Base-by-base conservation (phyloP, 179 eudicot genomes). In the Actinidia chinensis region DNA sequence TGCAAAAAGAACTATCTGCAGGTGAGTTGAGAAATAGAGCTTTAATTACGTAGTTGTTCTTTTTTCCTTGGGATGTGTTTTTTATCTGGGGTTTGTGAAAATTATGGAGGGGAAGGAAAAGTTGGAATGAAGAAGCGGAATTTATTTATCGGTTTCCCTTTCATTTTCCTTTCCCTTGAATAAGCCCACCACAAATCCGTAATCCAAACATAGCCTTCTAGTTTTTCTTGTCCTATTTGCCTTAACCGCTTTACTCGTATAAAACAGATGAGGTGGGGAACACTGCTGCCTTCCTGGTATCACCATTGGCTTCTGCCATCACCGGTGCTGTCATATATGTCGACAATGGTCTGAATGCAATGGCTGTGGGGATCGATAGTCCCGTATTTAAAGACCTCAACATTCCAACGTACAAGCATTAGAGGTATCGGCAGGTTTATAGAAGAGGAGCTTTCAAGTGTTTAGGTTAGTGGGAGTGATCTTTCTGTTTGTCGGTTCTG, bases 341-440 rank as follows among this genome's bases (percentile, higher is more conserved):
- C 1, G 98, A 94, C 89, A 94, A 94, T 20, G 98, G 98, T 18
- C 88, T 92, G 8, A 88, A 94, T 65, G 93, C 97, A 20, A 94
- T 94, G 98, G 98, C 97, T 4, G 97, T 94, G 36, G 98, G 94
- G 64, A 90, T 93, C 47, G 98, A 94, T 79, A 94, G 98, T 68
- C 98, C 97, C 8, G 77, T 88, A 56, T 92, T 93, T 47, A 88
- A 86, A 77, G 87, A 87, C 78, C 95, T 95, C 52, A 76, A 88
- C 85, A 87, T 93, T 80, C 98, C 97, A 4, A 90, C 84, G 77
- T 43, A 60, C 72, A 68, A 66, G 42, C 79, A 79, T 59, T 86
- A 73, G 78, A 60, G 74, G 54, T 4, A 47, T 8, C 68, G 55
- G 36, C 33, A 47, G 71, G 76, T 52, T 69, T 51, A 8, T 8